Percentiles rank a stretch among this genome's conserved stretches.
These are phyloP conservation scores for Areca catechu DNA, from an alignment of 176 grass and related monocot genomes.

Conservation along the genomic window DNA sequence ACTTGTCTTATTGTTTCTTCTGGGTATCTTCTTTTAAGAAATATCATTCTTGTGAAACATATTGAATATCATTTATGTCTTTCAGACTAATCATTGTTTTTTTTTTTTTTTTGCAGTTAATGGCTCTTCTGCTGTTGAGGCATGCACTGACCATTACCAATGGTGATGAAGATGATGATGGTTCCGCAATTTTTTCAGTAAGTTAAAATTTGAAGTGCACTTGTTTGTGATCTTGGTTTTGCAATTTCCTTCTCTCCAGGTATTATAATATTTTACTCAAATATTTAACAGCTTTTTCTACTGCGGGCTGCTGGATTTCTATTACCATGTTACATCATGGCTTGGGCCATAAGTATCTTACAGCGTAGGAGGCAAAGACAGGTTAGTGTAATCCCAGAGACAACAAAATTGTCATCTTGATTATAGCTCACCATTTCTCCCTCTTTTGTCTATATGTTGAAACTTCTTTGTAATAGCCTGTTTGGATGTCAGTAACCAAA, in stretches of 20 bases:
- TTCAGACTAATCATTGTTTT: slow-evolving; percentile 5
- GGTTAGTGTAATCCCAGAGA: slow-evolving; percentile 32
- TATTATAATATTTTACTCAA: slow-evolving; percentile 16
- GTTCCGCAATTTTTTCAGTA: slow-evolving; percentile 82
- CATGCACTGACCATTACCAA: slow-evolving; percentile 66
- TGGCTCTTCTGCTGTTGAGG: slow-evolving; percentile 78
- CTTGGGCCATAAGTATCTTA: slow-evolving; percentile 83
- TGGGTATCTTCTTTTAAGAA: not conserved
- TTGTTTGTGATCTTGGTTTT: not conserved
- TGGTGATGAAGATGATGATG: slow-evolving; percentile 74
- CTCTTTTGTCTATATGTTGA: too few relatives aligned
- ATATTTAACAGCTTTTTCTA: slow-evolving; percentile 64
- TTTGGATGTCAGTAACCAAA: too few relatives aligned
- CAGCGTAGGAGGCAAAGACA: slow-evolving; percentile 65
- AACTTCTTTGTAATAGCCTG: too few relatives aligned
- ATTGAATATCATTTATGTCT: not conserved
- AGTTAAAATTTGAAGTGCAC: slow-evolving; percentile 17
- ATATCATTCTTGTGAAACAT: not conserved
- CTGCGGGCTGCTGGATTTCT: slow-evolving; percentile 75
- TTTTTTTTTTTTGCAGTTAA: slow-evolving; percentile 42
- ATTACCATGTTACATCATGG: slow-evolving; percentile 88
- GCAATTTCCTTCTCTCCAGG: slow-evolving; percentile 6
- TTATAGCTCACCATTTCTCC: too few relatives aligned
- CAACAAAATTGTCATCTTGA: too few relatives aligned
- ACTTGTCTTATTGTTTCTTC: too few relatives aligned